Conservation (phyloP, 352 stramenopile species). For the Globisporangium cystogenes region DNA sequence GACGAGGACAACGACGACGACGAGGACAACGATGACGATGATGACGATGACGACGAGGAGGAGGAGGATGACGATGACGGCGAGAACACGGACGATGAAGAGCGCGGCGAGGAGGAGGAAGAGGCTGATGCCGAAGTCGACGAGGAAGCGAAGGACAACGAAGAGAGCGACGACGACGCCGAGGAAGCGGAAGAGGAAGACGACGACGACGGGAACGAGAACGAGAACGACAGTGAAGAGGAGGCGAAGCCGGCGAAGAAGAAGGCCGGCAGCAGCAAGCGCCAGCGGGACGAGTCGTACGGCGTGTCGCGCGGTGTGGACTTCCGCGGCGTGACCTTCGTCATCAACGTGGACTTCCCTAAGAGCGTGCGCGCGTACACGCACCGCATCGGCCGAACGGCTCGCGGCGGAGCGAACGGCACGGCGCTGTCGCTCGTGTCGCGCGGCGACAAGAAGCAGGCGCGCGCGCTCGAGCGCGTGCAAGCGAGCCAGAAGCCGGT, state of each 20-base stretch:
- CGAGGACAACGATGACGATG: constrained; percentile 54
- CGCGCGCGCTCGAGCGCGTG: constrained; percentile 83
- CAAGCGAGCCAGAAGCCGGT: constrained; percentile 91
- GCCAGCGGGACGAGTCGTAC: constrained; percentile 87
- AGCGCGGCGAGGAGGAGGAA: constrained; percentile 35
- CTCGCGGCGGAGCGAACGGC: constrained; percentile 93
- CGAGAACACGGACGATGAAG: constrained; percentile 31
- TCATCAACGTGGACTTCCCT: constrained; percentile 99
- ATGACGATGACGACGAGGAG: too few relatives aligned
- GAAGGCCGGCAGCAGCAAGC: constrained; percentile 46
- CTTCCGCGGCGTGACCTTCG: constrained; percentile 97
- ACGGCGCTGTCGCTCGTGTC: constrained; percentile 96
- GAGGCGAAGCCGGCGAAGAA: constrained; percentile 20
- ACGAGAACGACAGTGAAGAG: constrained; percentile 29
- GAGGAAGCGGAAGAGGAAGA: constrained; percentile 71
- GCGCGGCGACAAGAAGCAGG: constrained; percentile 70
- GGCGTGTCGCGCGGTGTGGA: constrained; percentile 97
- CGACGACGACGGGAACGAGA: constrained; percentile 19
- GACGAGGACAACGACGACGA: constrained; percentile 70
- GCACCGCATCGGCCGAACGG: constrained; percentile 98
- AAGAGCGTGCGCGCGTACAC: constrained; percentile 94
- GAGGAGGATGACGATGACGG: too few relatives aligned
- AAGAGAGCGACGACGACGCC: constrained; percentile 37
- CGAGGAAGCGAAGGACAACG: constrained; percentile 33
- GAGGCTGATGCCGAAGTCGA: constrained; percentile 33